A percentile compares a stretch with the other conserved stretches of the same genome.
phyloP scores from a whole-genome alignment of 768 basidiomycete genomes.

The Kockovaella imperatae region DNA sequence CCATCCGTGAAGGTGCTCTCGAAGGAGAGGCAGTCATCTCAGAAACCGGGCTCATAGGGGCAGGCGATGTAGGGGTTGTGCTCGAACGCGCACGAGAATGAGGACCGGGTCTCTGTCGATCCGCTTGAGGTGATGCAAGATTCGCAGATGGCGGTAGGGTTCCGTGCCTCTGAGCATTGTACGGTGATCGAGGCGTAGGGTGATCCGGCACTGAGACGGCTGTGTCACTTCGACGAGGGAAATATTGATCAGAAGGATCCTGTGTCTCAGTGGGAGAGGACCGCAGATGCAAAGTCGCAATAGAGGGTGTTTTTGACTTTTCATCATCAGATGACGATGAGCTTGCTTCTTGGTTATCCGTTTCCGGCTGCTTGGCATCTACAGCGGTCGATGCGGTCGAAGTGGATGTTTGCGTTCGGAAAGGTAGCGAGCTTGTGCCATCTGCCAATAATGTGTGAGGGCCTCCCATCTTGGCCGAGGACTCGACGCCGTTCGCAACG shows the following conservation, averaged over 20 bases:
- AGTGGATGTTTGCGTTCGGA: conserved; percentile 19
- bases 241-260: conserved; percentile 60
- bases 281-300: conserved; percentile 29
- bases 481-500: conserved; percentile 21
- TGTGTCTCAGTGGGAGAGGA: conserved; percentile 59
- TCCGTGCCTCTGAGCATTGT: conserved; percentile 15
- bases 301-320: conserved; percentile 3
- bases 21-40: not conserved
- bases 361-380: conserved; percentile 5
- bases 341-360: conserved; percentile 4
- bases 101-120: not conserved
- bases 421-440: conserved; percentile 35
- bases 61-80: conserved; percentile 2
- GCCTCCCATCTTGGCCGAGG: conserved; percentile 21
- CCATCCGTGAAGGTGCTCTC: conserved; percentile 2
- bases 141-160: conserved; percentile 25
- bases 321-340: conserved; percentile 16
- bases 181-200: conserved; percentile 1
- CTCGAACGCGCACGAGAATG: not conserved
- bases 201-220: conserved; percentile 55
- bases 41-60: not conserved
- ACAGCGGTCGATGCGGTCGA: conserved; percentile 26
- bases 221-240: conserved; percentile 67
- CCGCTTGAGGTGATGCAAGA: not conserved
- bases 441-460: conserved; percentile 25